Evolutionary conservation across 257 asterid species (phyloP).

Genomic region (Cordia subcordata): DNA sequence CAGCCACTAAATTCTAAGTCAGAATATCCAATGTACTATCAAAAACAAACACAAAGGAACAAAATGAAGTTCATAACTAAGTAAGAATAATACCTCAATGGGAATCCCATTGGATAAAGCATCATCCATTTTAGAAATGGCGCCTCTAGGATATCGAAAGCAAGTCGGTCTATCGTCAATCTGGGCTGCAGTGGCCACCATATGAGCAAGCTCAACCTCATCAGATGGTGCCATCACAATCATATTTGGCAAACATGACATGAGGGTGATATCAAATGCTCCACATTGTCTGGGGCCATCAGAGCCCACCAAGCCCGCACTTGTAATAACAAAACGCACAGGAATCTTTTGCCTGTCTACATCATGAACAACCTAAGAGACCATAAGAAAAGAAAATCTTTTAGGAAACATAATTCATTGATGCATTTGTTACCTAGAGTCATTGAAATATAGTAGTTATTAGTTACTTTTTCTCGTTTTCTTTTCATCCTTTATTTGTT

Average conservation of each 20-base stretch:
- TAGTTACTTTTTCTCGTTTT: too few relatives aligned
- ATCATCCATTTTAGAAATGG: slow-evolving; percentile 34
- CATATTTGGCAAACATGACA: slow-evolving; percentile 95
- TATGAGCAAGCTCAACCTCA: slow-evolving; percentile 70
- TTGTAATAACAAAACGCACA: slow-evolving; percentile 66
- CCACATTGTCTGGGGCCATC: slow-evolving; percentile 77
- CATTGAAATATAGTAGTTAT: too few relatives aligned
- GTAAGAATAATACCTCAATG: slow-evolving; percentile 47
- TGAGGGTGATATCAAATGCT: slow-evolving; percentile 74
- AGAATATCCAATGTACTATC: too few relatives aligned
- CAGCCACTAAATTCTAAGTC: too few relatives aligned
- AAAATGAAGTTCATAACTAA: background rate
- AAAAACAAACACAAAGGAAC: background rate
- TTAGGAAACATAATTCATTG: background rate
- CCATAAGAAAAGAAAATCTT: slow-evolving; percentile 5
- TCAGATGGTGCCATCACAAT: slow-evolving; percentile 94
- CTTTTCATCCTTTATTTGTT: background rate
- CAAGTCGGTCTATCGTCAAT: slow-evolving; percentile 74
- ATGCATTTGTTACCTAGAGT: too few relatives aligned
- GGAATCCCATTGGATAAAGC: slow-evolving; percentile 34
- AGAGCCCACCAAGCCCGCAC: slow-evolving; percentile 83
- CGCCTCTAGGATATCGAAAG: slow-evolving; percentile 84
- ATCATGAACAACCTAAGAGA: slow-evolving; percentile 71
- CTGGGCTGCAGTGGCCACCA: slow-evolving; percentile 70
- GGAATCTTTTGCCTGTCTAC: slow-evolving; percentile 86